Base-by-base conservation (phyloP, 768 basidiomycete genomes). In the Amanita polypyramis region DNA sequence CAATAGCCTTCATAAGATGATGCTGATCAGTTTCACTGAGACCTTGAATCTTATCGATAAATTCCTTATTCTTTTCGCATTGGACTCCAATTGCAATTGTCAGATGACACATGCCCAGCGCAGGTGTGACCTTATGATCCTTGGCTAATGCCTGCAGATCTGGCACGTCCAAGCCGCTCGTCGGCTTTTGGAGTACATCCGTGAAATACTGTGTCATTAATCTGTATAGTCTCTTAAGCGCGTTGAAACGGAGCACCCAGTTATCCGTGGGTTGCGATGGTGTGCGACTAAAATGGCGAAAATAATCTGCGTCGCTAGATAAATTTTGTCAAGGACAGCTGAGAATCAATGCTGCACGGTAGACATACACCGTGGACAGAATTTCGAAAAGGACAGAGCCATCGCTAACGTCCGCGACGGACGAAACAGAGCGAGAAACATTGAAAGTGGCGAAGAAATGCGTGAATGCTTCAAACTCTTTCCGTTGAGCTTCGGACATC, bases 1-100 rank as follows among this genome's bases (percentile, higher is more conserved):
- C 93, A 51, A 96, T 95, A 34, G 89, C 86, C 64, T 77, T 84
- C 94, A 96, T 97, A 45, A 96, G 68, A 58, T 80, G 73, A 60
- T 91, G 87, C 66, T 96, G 93, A 58, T 92, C 82, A 14, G 67
- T 73, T 63, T 95, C 86, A 51, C 77, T 83, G 52, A 96, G 63
- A 2, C 76, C 74, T 58, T 94, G 92, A 30, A 97, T 97, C 65
- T 80, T 85, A 60, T 80, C 82, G 52, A 97, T 92, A 54, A 94
- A 85, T 53, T 82, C 78, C 67, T 90, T 80, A 58, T 94, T 94
- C 62, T 77, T 77, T 61, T 87, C 84, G 58, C 87, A 92, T 64
- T 94, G 90, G 8, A 93, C 90, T 1, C 85, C 82, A 54, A 92
- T 85, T 17, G 84, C 87, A 40, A 95, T 82, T 10, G 85, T 82